Conservation (phyloP, 352 stramenopile genomes). For the Phytopythium boreale region DNA sequence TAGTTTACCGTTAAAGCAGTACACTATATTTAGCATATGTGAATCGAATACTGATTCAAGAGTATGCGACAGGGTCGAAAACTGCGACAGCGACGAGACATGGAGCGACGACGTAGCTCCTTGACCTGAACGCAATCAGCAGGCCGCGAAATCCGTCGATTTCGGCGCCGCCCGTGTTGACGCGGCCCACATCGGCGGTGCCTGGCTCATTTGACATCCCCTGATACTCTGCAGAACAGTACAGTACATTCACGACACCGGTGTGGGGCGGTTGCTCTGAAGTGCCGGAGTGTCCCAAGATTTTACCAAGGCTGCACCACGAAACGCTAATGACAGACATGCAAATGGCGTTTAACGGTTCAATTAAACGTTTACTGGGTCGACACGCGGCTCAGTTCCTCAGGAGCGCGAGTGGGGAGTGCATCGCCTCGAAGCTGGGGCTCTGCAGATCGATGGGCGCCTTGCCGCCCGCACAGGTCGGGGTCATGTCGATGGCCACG, state of each 20-base stretch:
- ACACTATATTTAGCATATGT: not conserved
- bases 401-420: constrained; percentile 14
- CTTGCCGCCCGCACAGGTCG: constrained; percentile 11
- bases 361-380: no score
- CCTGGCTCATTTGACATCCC: not conserved
- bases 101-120: not conserved
- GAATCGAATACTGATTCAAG: not conserved
- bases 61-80: not conserved
- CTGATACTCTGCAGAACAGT: no score
- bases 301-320: no score
- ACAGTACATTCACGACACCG: no score
- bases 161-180: not conserved
- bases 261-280: no score
- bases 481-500: constrained; percentile 15
- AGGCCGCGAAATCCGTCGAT: not conserved
- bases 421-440: constrained; percentile 21
- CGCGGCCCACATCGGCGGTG: not conserved
- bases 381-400: not conserved
- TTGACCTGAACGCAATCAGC: not conserved
- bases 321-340: no score
- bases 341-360: no score
- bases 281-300: no score
- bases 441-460: constrained; percentile 9
- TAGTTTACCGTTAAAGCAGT: not conserved
- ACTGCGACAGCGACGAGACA: not conserved